Base-by-base conservation (phyloP, 192 early-diverging fungal genomes). In the Coemansia sp. region DNA sequence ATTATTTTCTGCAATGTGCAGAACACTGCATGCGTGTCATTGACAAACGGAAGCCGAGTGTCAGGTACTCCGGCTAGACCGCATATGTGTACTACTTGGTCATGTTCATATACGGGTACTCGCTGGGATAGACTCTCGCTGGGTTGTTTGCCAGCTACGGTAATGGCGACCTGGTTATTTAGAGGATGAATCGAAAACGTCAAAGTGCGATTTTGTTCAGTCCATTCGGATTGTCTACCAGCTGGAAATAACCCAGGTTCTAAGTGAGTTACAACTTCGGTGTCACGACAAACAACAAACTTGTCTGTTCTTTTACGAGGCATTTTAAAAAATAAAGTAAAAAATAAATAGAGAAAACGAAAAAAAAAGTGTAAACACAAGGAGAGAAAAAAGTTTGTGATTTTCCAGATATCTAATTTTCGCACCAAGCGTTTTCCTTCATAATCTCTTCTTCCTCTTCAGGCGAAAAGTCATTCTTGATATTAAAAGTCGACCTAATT, bases 381-480 rank as follows among this genome's bases (percentile, higher is more conserved):
- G 26, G 26, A 23, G 30, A 23, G 19, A 58, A 43, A 68, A 63
- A 43, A 43, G n/a, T 16, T 1, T 11, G 43, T 44, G 10, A 16
- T 44, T 64, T 49, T 64, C 26, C 26, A 39, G 32, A 23, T 43
- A 42, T 63, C 43, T 63, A 67, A 17, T 63, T 63, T 32, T 89
- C 88, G 52, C 82, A 84, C 89, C 89, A 89, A 19, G 87, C 82
- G 71, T 91, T 91, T 43, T 87, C 88, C 63, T 84, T 82, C 21
- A 74, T 66, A 10, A 86, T 84, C 66, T 79, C 80, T 67, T 91
- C 86, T 66, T 94, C 88, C 70, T 94, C 89, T 50, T 88, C 87
- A 0, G 89, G 87, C 0, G 90, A 87, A 74, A 92, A 92, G 69
- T 91, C 89, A 67, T 86, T 91, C 47, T 86, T 82, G 61, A 93